Conservation (phyloP, 768 basidiomycete genomes). For the Collybia mongolica region DNA sequence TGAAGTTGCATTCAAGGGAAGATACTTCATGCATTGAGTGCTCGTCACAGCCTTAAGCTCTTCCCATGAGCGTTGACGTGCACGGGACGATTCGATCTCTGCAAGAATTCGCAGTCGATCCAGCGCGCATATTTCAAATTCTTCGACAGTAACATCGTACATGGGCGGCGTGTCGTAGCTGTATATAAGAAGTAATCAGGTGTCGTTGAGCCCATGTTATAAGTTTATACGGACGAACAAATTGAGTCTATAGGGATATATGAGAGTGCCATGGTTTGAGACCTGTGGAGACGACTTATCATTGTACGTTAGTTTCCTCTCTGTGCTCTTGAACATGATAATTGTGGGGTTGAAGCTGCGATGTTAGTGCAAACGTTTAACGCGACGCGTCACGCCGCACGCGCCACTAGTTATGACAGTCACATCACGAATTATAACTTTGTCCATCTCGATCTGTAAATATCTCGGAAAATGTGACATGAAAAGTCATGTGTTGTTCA, state of each 20-base stretch:
- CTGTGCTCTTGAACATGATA: constrained; percentile 36
- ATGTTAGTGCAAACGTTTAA: too few species aligned
- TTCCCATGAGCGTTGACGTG: constrained; percentile 78
- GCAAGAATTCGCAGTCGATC: constrained; percentile 84
- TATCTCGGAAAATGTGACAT: too few species aligned
- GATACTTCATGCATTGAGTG: constrained; percentile 68
- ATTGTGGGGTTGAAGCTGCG: constrained; percentile 9
- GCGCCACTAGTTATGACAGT: too few species aligned
- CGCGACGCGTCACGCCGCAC: constrained; percentile 23
- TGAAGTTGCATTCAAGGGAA: constrained; percentile 65
- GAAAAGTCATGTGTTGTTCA: too few species aligned
- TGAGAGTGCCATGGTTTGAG: constrained; percentile 30
- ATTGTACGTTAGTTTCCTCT: constrained; percentile 20
- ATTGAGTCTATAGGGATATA: constrained; percentile 72
- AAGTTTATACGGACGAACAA: constrained; percentile 51
- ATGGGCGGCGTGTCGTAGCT: constrained; percentile 88
- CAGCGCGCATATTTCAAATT: constrained; percentile 91
- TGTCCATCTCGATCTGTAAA: too few species aligned
- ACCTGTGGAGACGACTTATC: constrained; percentile 22
- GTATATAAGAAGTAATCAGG: constrained; percentile 7
- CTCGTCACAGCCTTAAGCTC: constrained; percentile 68
- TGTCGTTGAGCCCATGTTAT: not conserved
- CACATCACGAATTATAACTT: too few species aligned
- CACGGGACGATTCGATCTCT: constrained; percentile 88
- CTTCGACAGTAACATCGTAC: constrained; percentile 90